Base-by-base conservation (phyloP, 305 asterid genomes). In the Fraxinus paxiana region DNA sequence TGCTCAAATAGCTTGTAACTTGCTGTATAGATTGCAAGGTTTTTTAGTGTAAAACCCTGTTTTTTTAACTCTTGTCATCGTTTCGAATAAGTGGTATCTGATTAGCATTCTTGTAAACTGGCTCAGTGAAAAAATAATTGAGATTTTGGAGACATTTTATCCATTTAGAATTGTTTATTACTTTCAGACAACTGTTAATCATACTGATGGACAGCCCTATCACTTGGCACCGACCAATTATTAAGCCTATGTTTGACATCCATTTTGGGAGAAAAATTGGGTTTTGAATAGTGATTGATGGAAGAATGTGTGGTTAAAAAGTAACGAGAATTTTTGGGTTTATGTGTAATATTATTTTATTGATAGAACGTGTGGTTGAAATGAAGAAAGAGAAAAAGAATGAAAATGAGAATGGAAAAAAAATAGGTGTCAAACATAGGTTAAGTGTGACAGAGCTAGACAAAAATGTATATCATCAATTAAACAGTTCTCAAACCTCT, bases 11-110 rank as follows among this genome's bases (percentile, higher is more conserved):
- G 84, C 65, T 69, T 74, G 61, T 72, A 43, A 51, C 59, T 70
- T 72, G 69, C 76, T 87, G 87, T 80, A 75, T 75, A 85, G 85
- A 81, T 80, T 80, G 4, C 37, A 4, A 73, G 41, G 80, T 82
- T 61, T 54, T 2, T 20, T 81, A 83, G 79, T 65, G 73, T 70
- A 79, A 63, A 65, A 78, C 46, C 74, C 80, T 75, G 26, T 63
- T 35, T 43, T 30, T 22, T 78, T 31, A 28, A 43, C 34, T 6
- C 17, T 61, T 24, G 37, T 65, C 73, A 26, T 13, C 73, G 8
- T 20, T 24, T 63, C 6, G 38, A 67, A 67, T 67, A 13, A 67
- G 73, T 13, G 73, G 38, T 5, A 20, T 67, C 17, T 67, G 37
- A 67, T 26, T 67, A 15, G 7, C 73, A 67, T 67, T 67, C 73